phyloP scores from a whole-genome alignment of 805 yeast genomes.

The Yamadazyma paraphyllophila region DNA sequence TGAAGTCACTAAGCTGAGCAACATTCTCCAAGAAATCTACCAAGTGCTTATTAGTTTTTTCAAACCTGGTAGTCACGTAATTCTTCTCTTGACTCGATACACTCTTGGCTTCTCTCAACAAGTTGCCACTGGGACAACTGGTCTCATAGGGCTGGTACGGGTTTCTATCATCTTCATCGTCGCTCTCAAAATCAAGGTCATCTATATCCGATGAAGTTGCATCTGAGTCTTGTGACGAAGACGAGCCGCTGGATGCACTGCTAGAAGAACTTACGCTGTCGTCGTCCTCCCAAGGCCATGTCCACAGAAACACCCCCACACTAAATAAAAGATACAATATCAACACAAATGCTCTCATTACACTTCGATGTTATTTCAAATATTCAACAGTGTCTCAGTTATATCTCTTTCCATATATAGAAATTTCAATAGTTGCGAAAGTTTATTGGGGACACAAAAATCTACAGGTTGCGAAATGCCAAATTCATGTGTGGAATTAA shows the following conservation, averaged over 20 bases:
- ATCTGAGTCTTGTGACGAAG: not conserved
- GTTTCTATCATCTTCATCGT: slow-evolving; percentile 14
- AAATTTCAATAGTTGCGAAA: slow-evolving; percentile 2
- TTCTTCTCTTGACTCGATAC: slow-evolving; percentile 24
- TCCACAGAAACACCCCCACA: not conserved
- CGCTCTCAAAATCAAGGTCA: slow-evolving; percentile 2
- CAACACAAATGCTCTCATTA: not conserved
- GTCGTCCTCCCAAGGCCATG: slow-evolving; percentile 13
- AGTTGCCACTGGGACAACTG: slow-evolving; percentile 26
- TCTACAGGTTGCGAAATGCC: not conserved
- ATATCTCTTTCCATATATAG: not conserved
- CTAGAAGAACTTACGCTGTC: not conserved
- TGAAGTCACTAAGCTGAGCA: slow-evolving; percentile 32
- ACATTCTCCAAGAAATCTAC: slow-evolving; percentile 25
- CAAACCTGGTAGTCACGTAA: slow-evolving; percentile 26
- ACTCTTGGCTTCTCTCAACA: slow-evolving; percentile 28
- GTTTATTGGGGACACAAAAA: not conserved
- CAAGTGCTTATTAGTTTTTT: slow-evolving; percentile 27
- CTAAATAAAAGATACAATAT: not conserved
- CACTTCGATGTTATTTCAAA: not conserved
- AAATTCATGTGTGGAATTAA: not conserved
- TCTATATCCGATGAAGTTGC: not conserved
- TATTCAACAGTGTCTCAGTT: not conserved
- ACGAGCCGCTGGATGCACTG: not conserved
- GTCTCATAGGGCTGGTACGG: slow-evolving; percentile 31